Base-by-base conservation (phyloP, 805 yeast species). In the Lachancea mirantina region DNA sequence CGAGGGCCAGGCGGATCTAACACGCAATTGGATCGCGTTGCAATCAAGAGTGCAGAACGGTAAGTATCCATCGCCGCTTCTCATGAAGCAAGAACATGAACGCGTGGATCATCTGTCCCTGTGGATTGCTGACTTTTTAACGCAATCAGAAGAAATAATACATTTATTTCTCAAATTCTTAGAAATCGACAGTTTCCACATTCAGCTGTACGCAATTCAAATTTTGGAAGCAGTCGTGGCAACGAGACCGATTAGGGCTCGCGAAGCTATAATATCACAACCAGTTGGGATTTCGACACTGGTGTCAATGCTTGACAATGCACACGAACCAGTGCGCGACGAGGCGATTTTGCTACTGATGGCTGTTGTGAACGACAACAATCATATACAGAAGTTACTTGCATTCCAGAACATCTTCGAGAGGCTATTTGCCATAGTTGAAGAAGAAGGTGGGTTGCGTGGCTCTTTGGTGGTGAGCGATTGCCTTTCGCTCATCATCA, bases 361-460 rank as follows among this genome's bases (percentile, higher is more conserved):
- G 78, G 79, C 87, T 8, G 67, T 92, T 3, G 94, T 78, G 8
- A 78, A 78, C 45, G 80, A 83, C 39, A 84, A 85, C 47, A 74
- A 78, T 38, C 89, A 84, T 54, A 77, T 89, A 19, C 98, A 92
- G 54, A 88, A 87, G 49, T 62, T 92, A 13, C 94, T 94, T 7
- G 98, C 95, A 0, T 92, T 92, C 52, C 96, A 92, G 53, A 88
- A 84, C 45, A 80, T 94, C 0, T 88, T 92, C 50, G 96, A 85
- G 40, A 74, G 69, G 39, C 59, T 87, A 8, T 88, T 89, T 48
- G 67, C 64, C n/a, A 80, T 92, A 9, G 76, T 89, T 15, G 77
- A 74, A 10, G 82, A 76, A 41, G 96, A 88, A 56, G 96, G 95
- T 19, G 95, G 95, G 3, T 68, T 85, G 10, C 70, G 87, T 33